phyloP scores from a whole-genome alignment of 306 rosid species.

The Sphenostylis stenocarpa region DNA sequence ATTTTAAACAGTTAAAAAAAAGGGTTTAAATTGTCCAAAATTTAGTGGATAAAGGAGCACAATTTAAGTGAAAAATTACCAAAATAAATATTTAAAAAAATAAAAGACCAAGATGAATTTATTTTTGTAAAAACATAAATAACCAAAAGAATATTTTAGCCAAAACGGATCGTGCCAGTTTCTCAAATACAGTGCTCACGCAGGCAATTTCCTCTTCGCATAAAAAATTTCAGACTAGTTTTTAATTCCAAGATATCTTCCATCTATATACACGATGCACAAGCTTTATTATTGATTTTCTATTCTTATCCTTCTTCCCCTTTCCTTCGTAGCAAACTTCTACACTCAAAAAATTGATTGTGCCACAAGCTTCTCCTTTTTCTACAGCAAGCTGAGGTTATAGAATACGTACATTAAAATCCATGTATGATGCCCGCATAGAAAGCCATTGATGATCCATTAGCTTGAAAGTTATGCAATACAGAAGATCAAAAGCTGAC shows the following conservation, averaged over 20 bases:
- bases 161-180: not conserved
- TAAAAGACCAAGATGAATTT: too few relatives aligned
- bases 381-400: slow-evolving; percentile 13
- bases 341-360: not conserved
- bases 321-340: not conserved
- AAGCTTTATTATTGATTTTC: not conserved
- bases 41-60: too few relatives aligned
- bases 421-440: slow-evolving; percentile 99
- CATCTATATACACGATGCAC: not conserved
- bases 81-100: too few relatives aligned
- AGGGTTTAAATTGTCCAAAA: too few relatives aligned
- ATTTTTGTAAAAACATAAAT: too few relatives aligned
- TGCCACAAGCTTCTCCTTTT: not conserved
- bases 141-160: too few relatives aligned
- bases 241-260: not conserved
- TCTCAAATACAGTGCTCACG: slow-evolving; percentile 1
- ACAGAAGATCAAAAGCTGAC: slow-evolving; percentile 88
- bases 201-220: not conserved
- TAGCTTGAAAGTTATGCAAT: slow-evolving; percentile 93
- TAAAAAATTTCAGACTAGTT: not conserved
- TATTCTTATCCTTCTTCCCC: not conserved
- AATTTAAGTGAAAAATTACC: too few relatives aligned
- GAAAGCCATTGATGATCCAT: slow-evolving; percentile 99
- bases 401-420: slow-evolving; percentile 78
- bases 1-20: too few relatives aligned